Evolutionary conservation across 257 asterid genomes (phyloP).

Genomic region (Plectranthus barbatus): DNA sequence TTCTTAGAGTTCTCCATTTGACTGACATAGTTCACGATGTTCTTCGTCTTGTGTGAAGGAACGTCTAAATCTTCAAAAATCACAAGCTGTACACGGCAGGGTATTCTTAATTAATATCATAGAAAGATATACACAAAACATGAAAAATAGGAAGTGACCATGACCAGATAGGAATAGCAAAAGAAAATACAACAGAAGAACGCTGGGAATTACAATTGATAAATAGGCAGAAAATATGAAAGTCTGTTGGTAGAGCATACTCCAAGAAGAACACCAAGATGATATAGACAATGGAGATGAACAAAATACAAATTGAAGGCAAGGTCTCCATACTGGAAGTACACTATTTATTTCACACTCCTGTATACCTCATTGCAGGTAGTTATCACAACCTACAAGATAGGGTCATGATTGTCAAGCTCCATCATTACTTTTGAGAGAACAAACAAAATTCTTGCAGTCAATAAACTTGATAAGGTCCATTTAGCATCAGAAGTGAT

Average conservation of each 20-base stretch:
- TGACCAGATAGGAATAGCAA: neutral
- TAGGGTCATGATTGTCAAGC: too few relatives aligned
- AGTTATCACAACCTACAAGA: neutral
- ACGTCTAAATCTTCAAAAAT: conserved; percentile 76
- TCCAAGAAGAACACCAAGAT: neutral
- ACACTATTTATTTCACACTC: neutral
- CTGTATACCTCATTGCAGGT: neutral
- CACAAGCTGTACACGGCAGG: conserved; percentile 50
- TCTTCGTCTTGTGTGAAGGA: conserved; percentile 85
- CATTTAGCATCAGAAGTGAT: neutral
- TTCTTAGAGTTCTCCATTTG: conserved; percentile 74
- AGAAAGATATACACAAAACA: neutral
- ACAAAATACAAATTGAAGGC: neutral
- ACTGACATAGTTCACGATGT: conserved; percentile 53
- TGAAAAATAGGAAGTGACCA: neutral
- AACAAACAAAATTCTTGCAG: too few relatives aligned
- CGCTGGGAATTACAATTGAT: neutral
- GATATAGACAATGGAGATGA: neutral
- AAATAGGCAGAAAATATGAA: neutral
- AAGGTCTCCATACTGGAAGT: neutral
- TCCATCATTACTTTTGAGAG: too few relatives aligned
- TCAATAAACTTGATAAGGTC: neutral
- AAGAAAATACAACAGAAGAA: neutral
- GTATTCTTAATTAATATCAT: conserved; percentile 14
- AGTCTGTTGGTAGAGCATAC: neutral